Evolutionary conservation across 306 rosid genomes (phyloP), one percentile per base, ranked within the genome.

Genomic region (Rosa chinensis): DNA sequence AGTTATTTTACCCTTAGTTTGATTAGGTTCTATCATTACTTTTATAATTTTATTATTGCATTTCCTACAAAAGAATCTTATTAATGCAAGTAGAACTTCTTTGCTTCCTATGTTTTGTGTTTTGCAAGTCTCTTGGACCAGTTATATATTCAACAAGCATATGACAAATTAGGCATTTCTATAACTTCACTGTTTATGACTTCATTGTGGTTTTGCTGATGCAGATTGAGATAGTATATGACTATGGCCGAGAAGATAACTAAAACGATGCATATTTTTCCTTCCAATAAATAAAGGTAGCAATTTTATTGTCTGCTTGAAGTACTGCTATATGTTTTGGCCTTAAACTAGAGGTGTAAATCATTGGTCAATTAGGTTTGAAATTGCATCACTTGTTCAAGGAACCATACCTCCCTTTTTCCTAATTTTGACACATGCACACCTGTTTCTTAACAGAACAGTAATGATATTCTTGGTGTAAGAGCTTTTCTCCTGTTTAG

Each of bases 241-340:
- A 92, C 89, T 95, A 85, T 82, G 99, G 99, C 52, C 88, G 87
- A 70, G 99, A 94, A 91, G 90, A 91, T 77, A 84, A 92, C 91
- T 91, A 82, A 91, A 28, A 85, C 75, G 61, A 61, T 49, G 78
- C 74, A 14, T 55, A 52, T 45, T 64, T 83, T 76, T 50, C 79
- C 25, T 85, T 84, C 72, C 63, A 78, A 84, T 80, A 59, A 91
- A 89, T 32, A 89, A 91, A 87, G 87, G 91, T 89, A 77, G 87
- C 71, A 45, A 69, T 71, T 66, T 80, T 1, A 56, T 79, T 76
- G 61, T 79, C 53, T 63, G 11, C 75, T 39, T 66, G 70, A 58
- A 39, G 56, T 6, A 56, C 53, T 28, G 12, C 42, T 40, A 21
- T 42, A 6, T 52, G 39, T 52, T 14, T 25, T 42, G 37, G 37